A percentile compares a stretch with the other conserved stretches of the same genome.
Evolutionary conservation across 2,329 filamentous ascomycete genomes (phyloP).

Genomic region (Ophiocordyceps sinensis): DNA sequence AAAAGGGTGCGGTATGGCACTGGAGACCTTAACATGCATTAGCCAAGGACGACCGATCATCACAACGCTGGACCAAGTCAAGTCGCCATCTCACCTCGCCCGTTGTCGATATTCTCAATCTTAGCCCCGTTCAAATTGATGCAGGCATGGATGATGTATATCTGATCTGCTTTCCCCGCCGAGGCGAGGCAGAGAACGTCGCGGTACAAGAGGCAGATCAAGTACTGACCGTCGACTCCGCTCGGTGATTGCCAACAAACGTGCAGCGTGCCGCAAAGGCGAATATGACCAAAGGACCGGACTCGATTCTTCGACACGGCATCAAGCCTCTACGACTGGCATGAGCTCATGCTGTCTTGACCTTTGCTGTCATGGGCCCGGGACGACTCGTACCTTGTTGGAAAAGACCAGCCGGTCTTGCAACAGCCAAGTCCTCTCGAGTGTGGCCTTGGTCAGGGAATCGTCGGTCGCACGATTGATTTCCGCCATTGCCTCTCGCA

Average conservation of each 20-base stretch:
- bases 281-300: slow-evolving; percentile 64
- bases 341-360: not conserved
- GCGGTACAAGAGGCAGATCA: slow-evolving; percentile 74
- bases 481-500: slow-evolving; percentile 61
- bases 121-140: slow-evolving; percentile 52
- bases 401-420: slow-evolving; percentile 70
- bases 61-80: not conserved
- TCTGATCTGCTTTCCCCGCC: slow-evolving; percentile 45
- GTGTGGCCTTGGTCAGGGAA: slow-evolving; percentile 47
- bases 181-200: slow-evolving; percentile 65
- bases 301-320: slow-evolving; percentile 49
- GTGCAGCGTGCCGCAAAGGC: slow-evolving; percentile 70
- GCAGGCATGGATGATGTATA: slow-evolving; percentile 62
- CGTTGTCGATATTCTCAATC: slow-evolving; percentile 62
- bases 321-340: slow-evolving; percentile 27
- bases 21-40: slow-evolving; percentile 48
- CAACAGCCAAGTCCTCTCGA: slow-evolving; percentile 73
- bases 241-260: slow-evolving; percentile 64
- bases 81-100: slow-evolving; percentile 39
- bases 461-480: slow-evolving; percentile 81
- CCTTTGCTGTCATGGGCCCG: not conserved
- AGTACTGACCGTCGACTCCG: slow-evolving; percentile 60
- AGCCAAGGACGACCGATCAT: not conserved
- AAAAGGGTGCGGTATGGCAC: slow-evolving; percentile 73
- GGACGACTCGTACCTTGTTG: slow-evolving; percentile 38